Conservation (phyloP, 2,329 filamentous ascomycete genomes). For the Coniochaeta sp. region DNA sequence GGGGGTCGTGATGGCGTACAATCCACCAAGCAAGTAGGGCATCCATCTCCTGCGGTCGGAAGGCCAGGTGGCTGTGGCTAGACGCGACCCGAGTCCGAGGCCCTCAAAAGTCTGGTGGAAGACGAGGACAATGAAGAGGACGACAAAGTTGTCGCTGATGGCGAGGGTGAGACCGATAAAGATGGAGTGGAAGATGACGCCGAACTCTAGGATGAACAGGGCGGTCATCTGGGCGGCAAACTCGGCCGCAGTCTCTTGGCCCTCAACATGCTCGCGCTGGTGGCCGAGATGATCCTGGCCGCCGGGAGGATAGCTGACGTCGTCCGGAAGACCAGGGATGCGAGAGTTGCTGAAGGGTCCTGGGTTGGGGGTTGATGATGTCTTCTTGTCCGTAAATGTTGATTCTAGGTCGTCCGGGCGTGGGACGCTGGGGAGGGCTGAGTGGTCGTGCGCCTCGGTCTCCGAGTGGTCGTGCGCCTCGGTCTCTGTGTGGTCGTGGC, state of each 20-base stretch:
- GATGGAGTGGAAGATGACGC: constrained; percentile 89
- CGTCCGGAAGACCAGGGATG: constrained; percentile 26
- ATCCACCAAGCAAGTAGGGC: constrained; percentile 66
- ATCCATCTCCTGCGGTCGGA: constrained; percentile 56
- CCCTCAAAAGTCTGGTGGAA: constrained; percentile 96
- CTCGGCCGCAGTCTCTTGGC: constrained; percentile 33
- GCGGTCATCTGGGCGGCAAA: constrained; percentile 77
- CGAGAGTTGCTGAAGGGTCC: constrained; percentile 5
- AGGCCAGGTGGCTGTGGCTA: constrained; percentile 75
- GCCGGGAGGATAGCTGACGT: constrained; percentile 58
- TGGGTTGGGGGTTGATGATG: background rate
- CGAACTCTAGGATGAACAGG: constrained; percentile 91
- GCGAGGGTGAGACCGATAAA: constrained; percentile 83
- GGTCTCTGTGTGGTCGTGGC: constrained; percentile 32
- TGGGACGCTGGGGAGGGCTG: constrained; percentile 18
- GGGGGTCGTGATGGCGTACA: constrained; percentile 75
- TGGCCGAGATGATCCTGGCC: constrained; percentile 76
- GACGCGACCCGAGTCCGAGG: constrained; percentile 79
- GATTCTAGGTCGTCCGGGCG: constrained; percentile 12
- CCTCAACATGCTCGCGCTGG: constrained; percentile 58
- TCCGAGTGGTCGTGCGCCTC: too few species aligned
- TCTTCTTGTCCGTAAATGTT: background rate
- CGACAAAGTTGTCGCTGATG: constrained; percentile 49
- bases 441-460: constrained; percentile 17
- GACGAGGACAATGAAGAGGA: constrained; percentile 60